Evolutionary conservation across 345 rosid species (phyloP), one percentile per base, ranked within the genome.

Genomic region (Zanthoxylum bungeanum): DNA sequence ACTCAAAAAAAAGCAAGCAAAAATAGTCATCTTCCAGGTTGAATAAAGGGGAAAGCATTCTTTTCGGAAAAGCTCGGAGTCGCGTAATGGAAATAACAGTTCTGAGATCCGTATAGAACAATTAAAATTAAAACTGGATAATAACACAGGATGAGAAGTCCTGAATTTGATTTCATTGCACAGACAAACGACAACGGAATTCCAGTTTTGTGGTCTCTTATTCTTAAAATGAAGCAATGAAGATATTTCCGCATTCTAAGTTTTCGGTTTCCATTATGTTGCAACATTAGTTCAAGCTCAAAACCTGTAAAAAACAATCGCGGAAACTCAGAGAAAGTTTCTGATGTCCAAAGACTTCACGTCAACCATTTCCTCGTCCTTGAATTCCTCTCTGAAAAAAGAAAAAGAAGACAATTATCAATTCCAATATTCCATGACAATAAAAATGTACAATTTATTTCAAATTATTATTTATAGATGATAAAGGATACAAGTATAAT

Each of bases 301-400:
- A 47, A 60, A 56, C 66, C 30, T 44, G 39, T 40, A 17, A 22
- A 64, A 44, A 55, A 39, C 52, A 46, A 61, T 42, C 34, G 16
- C 51, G 30, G 39, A 49, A 63, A 44, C 64, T 87, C 72, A 93
- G 39, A 95, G 80, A 81, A 92, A 92, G 89, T 92, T 91, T 77
- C 99, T 82, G 80, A 95, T 73, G 84, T 95, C 99, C 87, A 95
- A 72, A 9, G 98, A 87, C 85, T 86, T 95, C 80, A 91, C 96
- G 51, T 88, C 92, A 0, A 79, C 84, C 92, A 83, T 82, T 37
- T 53, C 76, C 86, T 92, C 99, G 21, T 88, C 88, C 87, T 92
- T 86, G 85, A 95, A 92, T 74, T 95, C 99, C 78, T 95, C 98
- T 86, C 98, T 90, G 90, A 16, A 76, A 77, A 4, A 16, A 76